Base-by-base conservation (phyloP, 2,329 filamentous ascomycete genomes). In the Didymella exigua region DNA sequence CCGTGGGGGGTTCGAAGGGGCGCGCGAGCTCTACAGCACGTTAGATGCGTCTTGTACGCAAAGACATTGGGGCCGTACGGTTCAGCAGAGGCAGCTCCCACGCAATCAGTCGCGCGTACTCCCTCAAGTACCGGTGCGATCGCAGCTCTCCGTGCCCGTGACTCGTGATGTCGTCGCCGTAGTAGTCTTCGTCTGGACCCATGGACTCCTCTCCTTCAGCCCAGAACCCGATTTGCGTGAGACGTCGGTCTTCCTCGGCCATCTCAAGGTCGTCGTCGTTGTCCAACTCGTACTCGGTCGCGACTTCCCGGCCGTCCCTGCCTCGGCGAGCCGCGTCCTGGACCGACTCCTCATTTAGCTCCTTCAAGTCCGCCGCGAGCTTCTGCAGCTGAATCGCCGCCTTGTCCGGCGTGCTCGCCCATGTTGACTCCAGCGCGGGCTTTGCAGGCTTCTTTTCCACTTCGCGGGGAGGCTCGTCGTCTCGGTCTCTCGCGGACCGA, bases 71-170 rank as follows among this genome's bases (percentile, higher is more conserved):
- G 14, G 27, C 82, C 90, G 75, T 84, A 96, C 93, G 90, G 54
- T 88, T 86, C 56, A 99, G 81, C 59, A 96, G 79, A 9, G 95
- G 95, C 89, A 99, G 90, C 76, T 99, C 95, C 93, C 95, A 99
- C 21, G 92, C 91, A 41, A 90, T 87, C 65, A 96, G 81, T 47
- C 95, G 85, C 42, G 90, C 88, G 75, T 96, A 97, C 69, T 96
- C 87, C 79, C 95, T 85, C 72, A 93, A 83, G 76, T 98, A 93
- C 60, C 93, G 84, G 68, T 96, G 88, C 75, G 95, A 84, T 67
- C 97, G 91, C 64, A 99, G 79, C 78, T 98, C 92, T 48, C 83
- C 87, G 76, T 99, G 93, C 0, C 87, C 95, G 74, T 91, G 82
- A 46, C 86, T 86, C 55, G 89, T 89, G 56, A 99, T 89, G 73